Base-by-base conservation (phyloP, 768 basidiomycete species). In the Phlebiopsis flavidoalba region DNA sequence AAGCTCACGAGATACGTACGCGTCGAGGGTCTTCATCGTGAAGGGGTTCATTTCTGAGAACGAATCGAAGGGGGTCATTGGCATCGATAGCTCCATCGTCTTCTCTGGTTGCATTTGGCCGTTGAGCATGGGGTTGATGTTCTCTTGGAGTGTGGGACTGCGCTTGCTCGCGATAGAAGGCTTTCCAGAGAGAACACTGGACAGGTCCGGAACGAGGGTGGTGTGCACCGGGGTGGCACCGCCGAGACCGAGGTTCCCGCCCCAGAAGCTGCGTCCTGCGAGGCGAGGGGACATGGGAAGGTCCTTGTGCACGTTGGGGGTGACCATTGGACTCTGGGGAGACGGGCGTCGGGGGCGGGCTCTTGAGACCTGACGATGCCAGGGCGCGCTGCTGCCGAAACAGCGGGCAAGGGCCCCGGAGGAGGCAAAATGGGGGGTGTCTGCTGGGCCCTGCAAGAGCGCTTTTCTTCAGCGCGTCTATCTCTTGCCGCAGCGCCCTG, bases 191-290 rank as follows among this genome's bases (percentile, higher is more conserved):
- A 70, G 64, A 40, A 52, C 75, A 51, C 63, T 69, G 64, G 66
- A 76, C 64, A 57, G 75, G 64, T 93, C 90, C 0, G 93, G 91
- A 40, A 93, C 81, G 47, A 95, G 80, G 0, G 92, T 84, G 2
- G 91, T 85, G 70, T 95, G 93, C 22, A 94, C 92, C 43, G 89
- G 89, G 0, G 91, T 95, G 65, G 89, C 79, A 1, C 91, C 90
- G 26, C 77, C 74, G n/a, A 78, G 76, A 53, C 76, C 74, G 62
- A 63, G 62, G 58, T 63, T 64, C n/a, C 89, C 90, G 40, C 91
- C 93, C 94, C 94, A 96, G 80, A 94, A 93, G n/a, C 70, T 77
- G 53, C 72, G 78, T 53, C 77, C 76, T 50, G 75, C 75, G 58
- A 84, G 72, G 46, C 84, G 78, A 11, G 86, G 85, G 0, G 86